Conservation (phyloP, 2,329 filamentous ascomycete genomes). For the Byssochlamys sp. region DNA sequence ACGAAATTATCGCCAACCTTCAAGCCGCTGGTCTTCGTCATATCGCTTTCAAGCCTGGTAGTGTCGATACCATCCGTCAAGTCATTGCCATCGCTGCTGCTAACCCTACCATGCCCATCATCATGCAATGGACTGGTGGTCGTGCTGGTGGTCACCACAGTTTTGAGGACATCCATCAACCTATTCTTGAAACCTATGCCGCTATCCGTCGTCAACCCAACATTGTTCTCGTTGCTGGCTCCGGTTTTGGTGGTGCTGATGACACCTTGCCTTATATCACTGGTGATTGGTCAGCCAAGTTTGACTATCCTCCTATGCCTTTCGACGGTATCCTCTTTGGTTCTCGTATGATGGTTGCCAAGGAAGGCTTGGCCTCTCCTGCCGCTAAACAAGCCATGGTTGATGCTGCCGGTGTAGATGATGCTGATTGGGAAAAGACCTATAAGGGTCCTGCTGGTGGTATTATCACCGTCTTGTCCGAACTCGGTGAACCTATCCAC, state of each 20-base stretch:
- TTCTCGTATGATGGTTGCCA: slow-evolving; percentile 88
- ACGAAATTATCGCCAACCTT: slow-evolving; percentile 92
- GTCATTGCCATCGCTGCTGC: slow-evolving; percentile 89
- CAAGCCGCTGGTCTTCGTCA: slow-evolving; percentile 85
- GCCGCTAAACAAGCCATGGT: slow-evolving; percentile 84
- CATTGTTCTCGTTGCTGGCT: slow-evolving; percentile 79
- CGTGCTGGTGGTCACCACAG: slow-evolving; percentile 91
- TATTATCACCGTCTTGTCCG: slow-evolving; percentile 89
- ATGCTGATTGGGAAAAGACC: slow-evolving; percentile 80
- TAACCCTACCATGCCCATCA: slow-evolving; percentile 82
- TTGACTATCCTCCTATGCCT: slow-evolving; percentile 83
- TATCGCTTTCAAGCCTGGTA: slow-evolving; percentile 89
- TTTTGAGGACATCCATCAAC: slow-evolving; percentile 89
- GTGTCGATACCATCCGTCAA: slow-evolving; percentile 73
- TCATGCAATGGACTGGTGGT: slow-evolving; percentile 90
- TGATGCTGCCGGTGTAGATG: slow-evolving; percentile 71
- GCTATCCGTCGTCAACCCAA: slow-evolving; percentile 78
- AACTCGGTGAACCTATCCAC: slow-evolving; percentile 99
- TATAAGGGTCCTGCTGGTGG: slow-evolving; percentile 87
- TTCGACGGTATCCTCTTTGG: slow-evolving; percentile 87
- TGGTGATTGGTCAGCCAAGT: slow-evolving; percentile 73
- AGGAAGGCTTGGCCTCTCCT: slow-evolving; percentile 79
- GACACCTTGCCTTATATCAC: slow-evolving; percentile 90
- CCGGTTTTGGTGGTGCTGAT: slow-evolving; percentile 80
- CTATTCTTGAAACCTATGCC: slow-evolving; percentile 81